These are phyloP conservation scores for Phytomonas francai DNA, from an alignment of 208 protist species.

Conservation along the genomic window DNA sequence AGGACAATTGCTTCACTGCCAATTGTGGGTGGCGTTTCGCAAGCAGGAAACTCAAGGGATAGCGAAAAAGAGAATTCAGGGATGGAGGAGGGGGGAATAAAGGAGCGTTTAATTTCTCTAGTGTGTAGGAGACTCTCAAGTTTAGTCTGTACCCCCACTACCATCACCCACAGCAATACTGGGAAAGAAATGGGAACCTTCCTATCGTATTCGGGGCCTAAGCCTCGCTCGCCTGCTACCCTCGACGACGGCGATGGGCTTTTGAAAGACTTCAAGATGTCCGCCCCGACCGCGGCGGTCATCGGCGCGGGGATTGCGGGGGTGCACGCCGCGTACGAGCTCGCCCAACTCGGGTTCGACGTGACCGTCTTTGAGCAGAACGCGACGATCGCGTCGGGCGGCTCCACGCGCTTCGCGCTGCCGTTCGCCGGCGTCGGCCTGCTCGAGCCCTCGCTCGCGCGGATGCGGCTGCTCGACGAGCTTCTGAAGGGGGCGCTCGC, in stretches of 20 bases:
- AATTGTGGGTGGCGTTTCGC: neutral
- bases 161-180: neutral
- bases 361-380: conserved; percentile 77
- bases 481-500: conserved; percentile 37
- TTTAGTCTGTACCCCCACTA: neutral
- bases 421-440: conserved; percentile 75
- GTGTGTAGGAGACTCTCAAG: neutral
- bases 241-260: neutral
- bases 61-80: neutral
- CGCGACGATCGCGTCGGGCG: conserved; percentile 23
- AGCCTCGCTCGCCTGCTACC: neutral
- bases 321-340: conserved; percentile 81
- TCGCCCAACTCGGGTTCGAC: conserved; percentile 68
- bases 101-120: neutral
- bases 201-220: neutral
- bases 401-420: conserved; percentile 50
- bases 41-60: neutral
- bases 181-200: neutral
- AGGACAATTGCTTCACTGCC: neutral
- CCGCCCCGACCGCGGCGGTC: conserved; percentile 54
- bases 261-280: conserved; percentile 14
- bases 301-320: conserved; percentile 77
- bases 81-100: neutral
- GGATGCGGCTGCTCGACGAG: conserved; percentile 23
- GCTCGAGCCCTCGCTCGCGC: conserved; percentile 44